These are phyloP conservation scores for Bryopsis sp. DNA, from an alignment of 139 green algal species.

Conservation along the genomic window DNA sequence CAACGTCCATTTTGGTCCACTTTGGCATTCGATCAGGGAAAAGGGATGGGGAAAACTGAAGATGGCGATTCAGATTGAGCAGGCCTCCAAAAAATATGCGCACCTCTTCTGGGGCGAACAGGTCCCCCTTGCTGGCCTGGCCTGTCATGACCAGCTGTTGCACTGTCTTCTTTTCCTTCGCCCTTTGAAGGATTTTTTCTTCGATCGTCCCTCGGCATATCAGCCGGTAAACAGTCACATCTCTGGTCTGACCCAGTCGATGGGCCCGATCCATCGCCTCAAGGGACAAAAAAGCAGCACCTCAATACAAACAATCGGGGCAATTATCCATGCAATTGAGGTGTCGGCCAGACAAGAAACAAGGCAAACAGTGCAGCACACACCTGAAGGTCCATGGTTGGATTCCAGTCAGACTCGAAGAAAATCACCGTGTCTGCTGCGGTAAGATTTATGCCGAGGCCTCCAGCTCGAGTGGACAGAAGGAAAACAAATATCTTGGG, in stretches of 20 bases:
- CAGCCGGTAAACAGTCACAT: constrained; percentile 51
- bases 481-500: constrained; percentile 52
- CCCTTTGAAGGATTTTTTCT: constrained; percentile 56
- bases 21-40: too few relatives aligned
- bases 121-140: constrained; percentile 2
- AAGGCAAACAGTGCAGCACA: constrained; percentile 16
- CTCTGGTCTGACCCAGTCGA: constrained; percentile 58
- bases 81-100: too few relatives aligned
- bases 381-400: constrained; percentile 62
- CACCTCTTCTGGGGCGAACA: constrained; percentile 17
- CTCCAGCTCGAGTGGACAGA: constrained; percentile 59
- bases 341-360: background rate
- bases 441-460: constrained; percentile 49
- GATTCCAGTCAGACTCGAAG: constrained; percentile 53
- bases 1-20: too few relatives aligned
- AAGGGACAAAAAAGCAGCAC: constrained; percentile 24
- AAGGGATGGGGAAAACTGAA: too few relatives aligned
- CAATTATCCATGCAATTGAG: background rate
- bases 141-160: constrained; percentile 30
- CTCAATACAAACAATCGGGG: background rate
- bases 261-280: constrained; percentile 65
- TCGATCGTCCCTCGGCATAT: constrained; percentile 53
- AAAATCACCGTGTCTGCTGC: constrained; percentile 45
- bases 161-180: constrained; percentile 24
- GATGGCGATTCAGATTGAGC: too few relatives aligned